These are phyloP conservation scores for Rubroboletus satanas DNA, from an alignment of 768 basidiomycete species.

Conservation along the genomic window DNA sequence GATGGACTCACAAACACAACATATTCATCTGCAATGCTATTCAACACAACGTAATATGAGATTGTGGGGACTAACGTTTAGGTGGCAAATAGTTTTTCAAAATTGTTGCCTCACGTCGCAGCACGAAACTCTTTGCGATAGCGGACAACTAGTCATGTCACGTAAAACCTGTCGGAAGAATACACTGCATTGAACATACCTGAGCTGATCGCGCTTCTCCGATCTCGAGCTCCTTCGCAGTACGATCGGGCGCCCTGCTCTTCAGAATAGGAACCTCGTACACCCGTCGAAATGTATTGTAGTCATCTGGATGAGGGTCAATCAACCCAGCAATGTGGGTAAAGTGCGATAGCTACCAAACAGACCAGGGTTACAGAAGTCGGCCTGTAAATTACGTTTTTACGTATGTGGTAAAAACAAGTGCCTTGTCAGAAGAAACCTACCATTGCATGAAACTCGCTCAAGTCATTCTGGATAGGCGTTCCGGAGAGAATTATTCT, in stretches of 20 bases:
- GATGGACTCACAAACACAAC: slow-evolving; percentile 96
- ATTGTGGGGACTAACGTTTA: slow-evolving; percentile 57
- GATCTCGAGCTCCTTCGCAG: slow-evolving; percentile 65
- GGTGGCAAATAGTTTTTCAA: slow-evolving; percentile 85
- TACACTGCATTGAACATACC: slow-evolving; percentile 37
- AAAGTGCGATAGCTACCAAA: slow-evolving; percentile 48
- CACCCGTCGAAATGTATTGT: slow-evolving; percentile 68
- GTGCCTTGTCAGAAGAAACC: slow-evolving; percentile 13
- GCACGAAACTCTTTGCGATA: slow-evolving; percentile 83
- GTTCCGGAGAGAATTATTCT: slow-evolving; percentile 93
- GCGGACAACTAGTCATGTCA: slow-evolving; percentile 50
- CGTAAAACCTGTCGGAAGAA: not conserved
- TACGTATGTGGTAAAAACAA: not conserved
- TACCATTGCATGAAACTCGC: slow-evolving; percentile 97
- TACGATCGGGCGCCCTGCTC: slow-evolving; percentile 75
- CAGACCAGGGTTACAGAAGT: slow-evolving; percentile 92
- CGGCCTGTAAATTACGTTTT: slow-evolving; percentile 47
- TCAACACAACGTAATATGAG: not conserved
- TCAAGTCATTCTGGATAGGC: slow-evolving; percentile 93
- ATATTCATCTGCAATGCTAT: slow-evolving; percentile 72
- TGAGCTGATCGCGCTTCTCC: slow-evolving; percentile 78
- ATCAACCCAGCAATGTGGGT: not conserved
- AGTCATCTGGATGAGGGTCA: slow-evolving; percentile 52
- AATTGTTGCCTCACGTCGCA: slow-evolving; percentile 82
- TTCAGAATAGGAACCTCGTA: slow-evolving; percentile 88